Conservation (phyloP, 352 stramenopile species). For the Peronospora belbahrii region DNA sequence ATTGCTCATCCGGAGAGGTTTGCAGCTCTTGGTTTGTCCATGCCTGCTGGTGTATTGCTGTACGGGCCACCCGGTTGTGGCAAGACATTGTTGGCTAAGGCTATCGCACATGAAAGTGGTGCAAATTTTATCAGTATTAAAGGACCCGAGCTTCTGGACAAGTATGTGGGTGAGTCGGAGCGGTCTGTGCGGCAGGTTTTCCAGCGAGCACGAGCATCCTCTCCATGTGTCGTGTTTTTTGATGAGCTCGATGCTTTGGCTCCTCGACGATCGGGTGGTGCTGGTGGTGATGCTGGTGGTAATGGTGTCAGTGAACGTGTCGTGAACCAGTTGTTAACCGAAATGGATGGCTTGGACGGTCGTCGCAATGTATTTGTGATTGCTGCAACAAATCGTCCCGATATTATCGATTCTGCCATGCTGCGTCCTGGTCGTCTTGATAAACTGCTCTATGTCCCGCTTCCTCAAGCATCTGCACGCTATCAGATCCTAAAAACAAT, state of each 20-base stretch:
- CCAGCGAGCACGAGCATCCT: conserved; percentile 93
- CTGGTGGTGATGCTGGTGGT: conserved; percentile 43
- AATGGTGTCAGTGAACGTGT: conserved; percentile 91
- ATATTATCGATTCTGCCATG: conserved; percentile 99
- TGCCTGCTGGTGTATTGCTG: conserved; percentile 95
- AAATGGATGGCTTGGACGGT: conserved; percentile 98
- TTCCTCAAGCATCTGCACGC: conserved; percentile 80
- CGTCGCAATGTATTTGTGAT: conserved; percentile 96
- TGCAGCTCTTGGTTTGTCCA: conserved; percentile 90
- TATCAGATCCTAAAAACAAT: conserved; percentile 90
- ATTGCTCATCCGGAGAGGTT: conserved; percentile 96
- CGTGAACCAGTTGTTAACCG: conserved; percentile 98
- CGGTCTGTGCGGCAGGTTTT: conserved; percentile 94
- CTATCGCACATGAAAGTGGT: conserved; percentile 95
- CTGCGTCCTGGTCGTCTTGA: conserved; percentile 96
- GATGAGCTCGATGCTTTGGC: conserved; percentile 98
- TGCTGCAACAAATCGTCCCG: conserved; percentile 91
- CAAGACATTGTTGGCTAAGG: conserved; percentile 98
- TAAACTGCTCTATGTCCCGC: conserved; percentile 97
- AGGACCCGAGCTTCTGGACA: conserved; percentile 97
- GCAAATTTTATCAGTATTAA: conserved; percentile 99
- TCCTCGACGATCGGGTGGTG: conserved; percentile 81
- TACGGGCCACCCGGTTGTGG: conserved; percentile 97
- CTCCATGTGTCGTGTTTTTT: conserved; percentile 99
- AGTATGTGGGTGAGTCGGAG: conserved; percentile 99